A percentile compares a stretch with the other conserved stretches of the same genome.
Evolutionary conservation across 2,329 filamentous ascomycete species (phyloP).

Genomic region (Talaromyces sp.): DNA sequence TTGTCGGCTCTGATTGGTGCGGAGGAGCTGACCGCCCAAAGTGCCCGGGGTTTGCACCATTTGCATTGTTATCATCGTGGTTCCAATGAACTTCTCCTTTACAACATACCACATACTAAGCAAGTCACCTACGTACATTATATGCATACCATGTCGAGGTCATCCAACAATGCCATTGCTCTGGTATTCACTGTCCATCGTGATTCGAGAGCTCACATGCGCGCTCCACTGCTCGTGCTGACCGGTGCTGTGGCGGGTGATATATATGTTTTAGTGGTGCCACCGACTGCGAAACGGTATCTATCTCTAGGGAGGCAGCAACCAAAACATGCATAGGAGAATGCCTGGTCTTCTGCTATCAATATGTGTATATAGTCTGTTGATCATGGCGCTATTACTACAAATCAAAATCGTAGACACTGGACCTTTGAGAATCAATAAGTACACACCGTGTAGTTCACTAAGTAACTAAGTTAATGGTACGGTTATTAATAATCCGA

Average conservation of each 20-base stretch:
- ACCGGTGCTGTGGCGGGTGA: background rate
- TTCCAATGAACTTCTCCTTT: background rate
- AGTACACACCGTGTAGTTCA: too few species aligned
- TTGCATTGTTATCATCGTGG: background rate
- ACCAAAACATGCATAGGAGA: too few species aligned
- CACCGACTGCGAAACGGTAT: background rate
- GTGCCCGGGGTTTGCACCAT: background rate
- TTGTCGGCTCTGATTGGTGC: background rate
- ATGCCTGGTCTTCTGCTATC: background rate
- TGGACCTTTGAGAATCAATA: too few species aligned
- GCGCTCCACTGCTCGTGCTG: background rate
- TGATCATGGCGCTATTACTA: background rate
- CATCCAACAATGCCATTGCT: background rate
- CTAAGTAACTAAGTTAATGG: too few species aligned
- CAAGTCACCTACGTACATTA: background rate
- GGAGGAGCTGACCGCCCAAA: background rate
- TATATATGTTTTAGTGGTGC: background rate
- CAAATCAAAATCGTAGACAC: too few species aligned
- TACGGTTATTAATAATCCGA: constrained; percentile 6
- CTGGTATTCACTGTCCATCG: background rate
- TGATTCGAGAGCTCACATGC: background rate
- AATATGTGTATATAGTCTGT: background rate
- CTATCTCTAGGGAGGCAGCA: too few species aligned
- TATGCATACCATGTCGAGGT: background rate
- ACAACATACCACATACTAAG: background rate